These are phyloP conservation scores for Aspergillus ibericus DNA, from an alignment of 2,329 filamentous ascomycete genomes.

Conservation along the genomic window DNA sequence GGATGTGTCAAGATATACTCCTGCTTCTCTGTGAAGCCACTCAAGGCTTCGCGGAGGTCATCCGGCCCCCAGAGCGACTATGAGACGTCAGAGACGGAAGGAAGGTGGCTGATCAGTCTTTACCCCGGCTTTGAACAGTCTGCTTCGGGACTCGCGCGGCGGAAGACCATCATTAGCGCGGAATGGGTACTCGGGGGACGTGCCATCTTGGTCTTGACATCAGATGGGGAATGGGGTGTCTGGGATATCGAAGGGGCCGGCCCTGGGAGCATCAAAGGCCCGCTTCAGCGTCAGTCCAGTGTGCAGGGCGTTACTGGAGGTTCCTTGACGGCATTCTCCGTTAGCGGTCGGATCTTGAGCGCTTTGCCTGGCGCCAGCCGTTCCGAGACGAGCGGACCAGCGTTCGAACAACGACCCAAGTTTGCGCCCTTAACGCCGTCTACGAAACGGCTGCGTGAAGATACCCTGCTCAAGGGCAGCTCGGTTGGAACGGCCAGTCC, in stretches of 20 bases:
- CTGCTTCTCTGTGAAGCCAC: constrained; percentile 44
- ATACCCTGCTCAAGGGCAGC: constrained; percentile 44
- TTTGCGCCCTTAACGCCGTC: constrained; percentile 51
- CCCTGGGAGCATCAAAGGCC: constrained; percentile 41
- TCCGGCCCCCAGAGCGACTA: constrained; percentile 33
- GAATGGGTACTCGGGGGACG: constrained; percentile 48
- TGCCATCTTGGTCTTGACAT: constrained; percentile 46
- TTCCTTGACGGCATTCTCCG: constrained; percentile 43
- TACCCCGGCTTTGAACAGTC: constrained; percentile 43
- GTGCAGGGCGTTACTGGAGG: constrained; percentile 42
- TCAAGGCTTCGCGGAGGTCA: constrained; percentile 28
- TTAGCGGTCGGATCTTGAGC: constrained; percentile 41
- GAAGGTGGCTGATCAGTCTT: constrained; percentile 47
- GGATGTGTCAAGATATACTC: constrained; percentile 61
- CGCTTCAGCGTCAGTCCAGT: constrained; percentile 39
- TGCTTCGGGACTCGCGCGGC: constrained; percentile 29
- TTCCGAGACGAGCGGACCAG: constrained; percentile 25
- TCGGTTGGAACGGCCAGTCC: constrained; percentile 27
- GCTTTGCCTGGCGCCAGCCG: constrained; percentile 22
- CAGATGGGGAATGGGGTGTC: constrained; percentile 51
- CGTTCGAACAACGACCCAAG: constrained; percentile 33
- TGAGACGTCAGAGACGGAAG: constrained; percentile 35
- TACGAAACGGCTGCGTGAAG: constrained; percentile 48
- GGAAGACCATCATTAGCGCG: constrained; percentile 47
- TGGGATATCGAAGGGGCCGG: constrained; percentile 51